These are phyloP conservation scores for Backusella parvicylindrica DNA, from an alignment of 192 early-diverging fungal species.

Conservation along the genomic window DNA sequence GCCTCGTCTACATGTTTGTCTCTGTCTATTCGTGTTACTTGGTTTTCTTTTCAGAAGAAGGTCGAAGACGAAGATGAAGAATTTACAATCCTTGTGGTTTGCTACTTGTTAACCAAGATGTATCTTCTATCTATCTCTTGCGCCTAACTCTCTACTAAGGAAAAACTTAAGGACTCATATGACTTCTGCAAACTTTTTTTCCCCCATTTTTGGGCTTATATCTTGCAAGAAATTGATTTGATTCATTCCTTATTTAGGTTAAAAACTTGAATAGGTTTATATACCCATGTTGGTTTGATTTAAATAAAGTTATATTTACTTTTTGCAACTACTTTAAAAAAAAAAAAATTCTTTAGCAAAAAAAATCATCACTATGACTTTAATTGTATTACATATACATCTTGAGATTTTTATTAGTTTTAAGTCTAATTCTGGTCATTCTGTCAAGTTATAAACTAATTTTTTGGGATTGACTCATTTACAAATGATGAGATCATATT, in stretches of 20 bases:
- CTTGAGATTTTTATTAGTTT: background rate
- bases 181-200: background rate
- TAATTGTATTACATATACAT: too few relatives aligned
- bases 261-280: background rate
- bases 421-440: background rate
- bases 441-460: background rate
- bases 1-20: background rate
- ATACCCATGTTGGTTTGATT: background rate
- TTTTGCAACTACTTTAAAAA: background rate
- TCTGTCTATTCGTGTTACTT: background rate
- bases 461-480: background rate
- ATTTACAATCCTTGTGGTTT: background rate
- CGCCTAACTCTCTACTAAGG: background rate
- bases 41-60: conserved; percentile 1
- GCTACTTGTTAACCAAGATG: background rate
- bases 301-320: background rate
- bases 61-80: background rate
- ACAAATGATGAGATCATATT: background rate
- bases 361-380: too few relatives aligned
- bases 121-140: background rate
- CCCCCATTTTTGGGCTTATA: background rate
- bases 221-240: background rate
- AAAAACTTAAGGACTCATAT: background rate
- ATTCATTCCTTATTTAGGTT: background rate
- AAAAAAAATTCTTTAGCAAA: too few relatives aligned